phyloP scores from a whole-genome alignment of 2,329 filamentous ascomycete species.

The Fusarium oxysporum region DNA sequence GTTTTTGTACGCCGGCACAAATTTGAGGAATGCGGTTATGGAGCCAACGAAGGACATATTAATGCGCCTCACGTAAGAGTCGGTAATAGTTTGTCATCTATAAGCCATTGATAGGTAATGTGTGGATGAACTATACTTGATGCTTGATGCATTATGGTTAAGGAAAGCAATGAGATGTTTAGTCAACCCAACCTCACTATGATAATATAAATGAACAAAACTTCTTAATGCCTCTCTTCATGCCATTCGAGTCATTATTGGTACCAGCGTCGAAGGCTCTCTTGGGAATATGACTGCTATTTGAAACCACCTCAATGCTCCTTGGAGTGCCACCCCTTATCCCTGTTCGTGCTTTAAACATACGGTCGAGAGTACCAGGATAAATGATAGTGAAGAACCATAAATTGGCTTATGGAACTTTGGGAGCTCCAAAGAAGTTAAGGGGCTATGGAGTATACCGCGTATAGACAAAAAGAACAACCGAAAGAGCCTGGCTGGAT shows the following conservation, averaged over 20 bases:
- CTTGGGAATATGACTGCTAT: not conserved
- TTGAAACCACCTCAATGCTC: too few relatives aligned
- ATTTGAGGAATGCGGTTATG: conserved; percentile 17
- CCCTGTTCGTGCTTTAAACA: not conserved
- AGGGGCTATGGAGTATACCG: not conserved
- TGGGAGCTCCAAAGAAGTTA: not conserved
- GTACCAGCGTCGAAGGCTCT: too few relatives aligned
- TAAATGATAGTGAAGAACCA: not conserved
- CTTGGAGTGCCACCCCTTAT: not conserved
- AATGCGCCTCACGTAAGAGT: conserved; percentile 19
- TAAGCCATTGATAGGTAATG: conserved; percentile 19
- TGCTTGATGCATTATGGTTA: conserved; percentile 31
- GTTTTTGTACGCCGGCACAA: conserved; percentile 13
- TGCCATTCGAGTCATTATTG: not conserved
- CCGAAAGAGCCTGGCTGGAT: not conserved
- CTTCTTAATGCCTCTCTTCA: not conserved
- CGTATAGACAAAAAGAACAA: not conserved
- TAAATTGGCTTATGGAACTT: not conserved
- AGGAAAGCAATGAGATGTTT: conserved; percentile 17
- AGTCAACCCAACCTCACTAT: conserved; percentile 7
- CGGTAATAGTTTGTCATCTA: conserved; percentile 30
- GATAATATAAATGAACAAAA: conserved; percentile 8
- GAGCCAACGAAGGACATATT: conserved; percentile 33
- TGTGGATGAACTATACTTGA: conserved; percentile 26
- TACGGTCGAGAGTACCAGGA: not conserved